Evolutionary conservation across 257 asterid genomes (phyloP).

Genomic region (Phtheirospermum japonicum): DNA sequence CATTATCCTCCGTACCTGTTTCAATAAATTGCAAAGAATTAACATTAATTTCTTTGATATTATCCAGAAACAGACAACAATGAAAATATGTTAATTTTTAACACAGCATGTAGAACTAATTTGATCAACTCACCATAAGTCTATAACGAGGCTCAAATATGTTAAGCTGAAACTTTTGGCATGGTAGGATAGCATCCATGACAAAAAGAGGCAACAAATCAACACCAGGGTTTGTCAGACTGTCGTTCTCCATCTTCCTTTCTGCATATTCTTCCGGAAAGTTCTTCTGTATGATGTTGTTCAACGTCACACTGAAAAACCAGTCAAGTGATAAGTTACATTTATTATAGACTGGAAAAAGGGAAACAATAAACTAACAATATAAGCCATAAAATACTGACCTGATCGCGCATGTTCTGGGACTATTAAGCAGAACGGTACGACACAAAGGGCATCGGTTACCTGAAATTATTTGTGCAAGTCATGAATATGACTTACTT

Average conservation of each 20-base stretch:
- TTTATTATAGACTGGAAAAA: slow-evolving; percentile 19
- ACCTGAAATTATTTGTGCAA: slow-evolving; percentile 46
- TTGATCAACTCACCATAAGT: slow-evolving; percentile 73
- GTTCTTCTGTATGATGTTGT: slow-evolving; percentile 83
- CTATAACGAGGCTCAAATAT: slow-evolving; percentile 99
- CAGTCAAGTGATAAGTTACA: slow-evolving; percentile 28
- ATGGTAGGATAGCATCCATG: slow-evolving; percentile 94
- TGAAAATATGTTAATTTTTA: not conserved
- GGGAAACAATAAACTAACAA: slow-evolving; percentile 15
- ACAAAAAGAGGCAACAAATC: slow-evolving; percentile 93
- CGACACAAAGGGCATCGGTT: slow-evolving; percentile 94
- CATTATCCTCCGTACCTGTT: slow-evolving; percentile 95
- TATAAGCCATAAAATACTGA: slow-evolving; percentile 35
- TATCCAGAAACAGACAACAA: slow-evolving; percentile 6
- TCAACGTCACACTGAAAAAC: slow-evolving; percentile 80
- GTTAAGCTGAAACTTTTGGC: slow-evolving; percentile 92
- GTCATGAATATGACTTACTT: slow-evolving; percentile 11
- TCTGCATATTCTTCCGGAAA: slow-evolving; percentile 90
- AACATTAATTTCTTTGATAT: not conserved
- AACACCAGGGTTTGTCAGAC: slow-evolving; percentile 63
- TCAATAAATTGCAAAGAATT: slow-evolving; percentile 17
- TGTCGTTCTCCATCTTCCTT: slow-evolving; percentile 75
- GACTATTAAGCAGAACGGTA: slow-evolving; percentile 79
- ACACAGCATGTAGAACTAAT: slow-evolving; percentile 6
- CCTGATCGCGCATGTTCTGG: slow-evolving; percentile 85